phyloP scores from a whole-genome alignment of 1,284 basidiomycete species.

The Laetiporus sulphureus region DNA sequence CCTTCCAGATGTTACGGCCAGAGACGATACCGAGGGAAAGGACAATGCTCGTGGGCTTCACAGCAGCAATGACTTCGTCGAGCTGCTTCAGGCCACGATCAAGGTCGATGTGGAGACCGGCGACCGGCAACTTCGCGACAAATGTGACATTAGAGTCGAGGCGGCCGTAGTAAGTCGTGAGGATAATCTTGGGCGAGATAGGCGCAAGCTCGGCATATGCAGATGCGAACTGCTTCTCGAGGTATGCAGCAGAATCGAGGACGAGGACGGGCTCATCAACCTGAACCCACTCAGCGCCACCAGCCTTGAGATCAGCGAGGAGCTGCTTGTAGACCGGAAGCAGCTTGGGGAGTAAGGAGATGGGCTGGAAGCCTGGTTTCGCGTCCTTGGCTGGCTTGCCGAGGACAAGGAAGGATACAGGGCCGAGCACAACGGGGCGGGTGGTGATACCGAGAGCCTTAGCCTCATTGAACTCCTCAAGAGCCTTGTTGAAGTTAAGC shows the following conservation, averaged over 20 bases:
- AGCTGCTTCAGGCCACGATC: slow-evolving; percentile 92
- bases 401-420: slow-evolving; percentile 92
- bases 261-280: slow-evolving; percentile 97
- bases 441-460: slow-evolving; percentile 87
- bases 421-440: slow-evolving; percentile 94
- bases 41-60: slow-evolving; percentile 78
- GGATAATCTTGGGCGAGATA: slow-evolving; percentile 85
- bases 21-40: slow-evolving; percentile 97
- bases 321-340: slow-evolving; percentile 92
- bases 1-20: slow-evolving; percentile 99
- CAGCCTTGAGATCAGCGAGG: slow-evolving; percentile 86
- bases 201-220: slow-evolving; percentile 82
- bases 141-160: slow-evolving; percentile 90
- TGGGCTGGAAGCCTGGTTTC: slow-evolving; percentile 81
- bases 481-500: slow-evolving; percentile 91
- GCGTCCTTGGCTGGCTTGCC: slow-evolving; percentile 91
- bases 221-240: slow-evolving; percentile 77
- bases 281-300: slow-evolving; percentile 93
- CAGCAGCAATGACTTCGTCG: slow-evolving; percentile 74
- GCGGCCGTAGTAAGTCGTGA: slow-evolving; percentile 96
- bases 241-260: slow-evolving; percentile 77
- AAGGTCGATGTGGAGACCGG: slow-evolving; percentile 95
- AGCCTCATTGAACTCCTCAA: slow-evolving; percentile 95
- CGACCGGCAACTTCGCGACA: slow-evolving; percentile 89
- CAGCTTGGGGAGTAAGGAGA: slow-evolving; percentile 87